Base-by-base conservation (phyloP, 768 basidiomycete genomes). In the Boletales sp. region DNA sequence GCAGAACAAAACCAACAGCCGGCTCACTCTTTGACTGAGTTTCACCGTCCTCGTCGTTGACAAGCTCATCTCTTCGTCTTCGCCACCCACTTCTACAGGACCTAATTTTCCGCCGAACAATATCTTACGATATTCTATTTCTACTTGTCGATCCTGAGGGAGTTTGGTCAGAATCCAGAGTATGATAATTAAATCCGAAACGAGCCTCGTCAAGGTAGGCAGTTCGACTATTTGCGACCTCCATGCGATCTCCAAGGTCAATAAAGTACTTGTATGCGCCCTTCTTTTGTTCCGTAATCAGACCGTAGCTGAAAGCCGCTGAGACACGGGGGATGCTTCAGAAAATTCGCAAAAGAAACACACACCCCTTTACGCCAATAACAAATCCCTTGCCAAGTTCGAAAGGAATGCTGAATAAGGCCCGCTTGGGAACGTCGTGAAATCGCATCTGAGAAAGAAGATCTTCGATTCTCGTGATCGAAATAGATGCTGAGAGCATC, bases 281-380 rank as follows among this genome's bases (percentile, higher is more conserved):
- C 67, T 87, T 94, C 66, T 80, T 88, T 69, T 94, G 92, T 61
- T 94, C 86, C 2, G 90, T 90, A 14, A 98, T 78, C 39, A 95
- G 69, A 9, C 90, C 86, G 66, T 95, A 99, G 41, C 93, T 97
- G 56, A 15, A 19, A 38, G 41, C 52, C 24, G 29, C 52, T 53
- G 50, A 59, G 45, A 5, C 24, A 27, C 24, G 24, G 14, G 18
- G 46, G 3, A 31, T 5, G 15, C 32, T 47, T n/a, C 35, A n/a
- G 50, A 37, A 45, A 32, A 14, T 36, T 15, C 30, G 14, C 43
- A 42, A 45, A 36, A 27, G 6, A 27, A 7, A 46, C 4, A 70
- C 75, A 64, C 62, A 88, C 83, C 90, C 90, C 69, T 92, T 93
- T 42, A 92, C 74, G 10, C 90, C 87, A 53, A 94, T 87, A 7